Evolutionary conservation across 208 protist species (phyloP).

Genomic region (Acanthamoeba rhysodes): DNA sequence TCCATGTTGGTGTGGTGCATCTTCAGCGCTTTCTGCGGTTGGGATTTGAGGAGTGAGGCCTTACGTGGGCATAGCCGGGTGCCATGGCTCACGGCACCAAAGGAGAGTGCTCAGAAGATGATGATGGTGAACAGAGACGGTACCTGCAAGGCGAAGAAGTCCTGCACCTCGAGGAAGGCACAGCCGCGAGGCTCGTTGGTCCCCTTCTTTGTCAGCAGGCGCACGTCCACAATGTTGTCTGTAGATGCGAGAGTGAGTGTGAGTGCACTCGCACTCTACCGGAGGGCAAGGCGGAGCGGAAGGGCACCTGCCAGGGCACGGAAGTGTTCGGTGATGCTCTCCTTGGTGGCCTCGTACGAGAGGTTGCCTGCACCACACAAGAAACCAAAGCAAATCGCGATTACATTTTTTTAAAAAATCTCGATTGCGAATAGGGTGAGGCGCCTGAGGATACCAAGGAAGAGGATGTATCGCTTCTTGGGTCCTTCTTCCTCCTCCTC

Average conservation of each 20-base stretch:
- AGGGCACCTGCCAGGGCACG: background rate
- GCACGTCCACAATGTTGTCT: conserved; percentile 57
- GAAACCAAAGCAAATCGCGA: background rate
- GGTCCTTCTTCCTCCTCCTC: background rate
- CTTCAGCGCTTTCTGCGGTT: conserved; percentile 67
- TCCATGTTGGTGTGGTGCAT: conserved; percentile 67
- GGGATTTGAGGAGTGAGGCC: too few species aligned
- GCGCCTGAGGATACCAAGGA: too few species aligned
- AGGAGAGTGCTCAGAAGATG: background rate
- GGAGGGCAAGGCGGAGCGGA: background rate
- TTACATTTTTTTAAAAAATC: background rate
- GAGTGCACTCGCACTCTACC: too few species aligned
- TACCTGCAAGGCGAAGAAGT: conserved; percentile 4
- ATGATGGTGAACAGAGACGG: background rate
- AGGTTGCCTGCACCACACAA: background rate
- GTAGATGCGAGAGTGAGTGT: background rate
- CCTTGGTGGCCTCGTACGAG: conserved; percentile 38
- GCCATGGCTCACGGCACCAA: background rate
- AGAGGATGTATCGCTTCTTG: conserved; percentile 64
- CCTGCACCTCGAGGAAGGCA: conserved; percentile 49
- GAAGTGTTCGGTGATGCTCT: conserved; percentile 49
- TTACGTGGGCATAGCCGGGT: too few species aligned
- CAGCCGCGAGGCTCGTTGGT: conserved; percentile 53
- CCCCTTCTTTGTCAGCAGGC: conserved; percentile 33
- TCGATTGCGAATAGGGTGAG: too few species aligned